Percentiles rank a stretch among this genome's conserved stretches.
Conservation (phyloP, 352 stramenopile genomes). For the Pythium dissotocum region DNA sequence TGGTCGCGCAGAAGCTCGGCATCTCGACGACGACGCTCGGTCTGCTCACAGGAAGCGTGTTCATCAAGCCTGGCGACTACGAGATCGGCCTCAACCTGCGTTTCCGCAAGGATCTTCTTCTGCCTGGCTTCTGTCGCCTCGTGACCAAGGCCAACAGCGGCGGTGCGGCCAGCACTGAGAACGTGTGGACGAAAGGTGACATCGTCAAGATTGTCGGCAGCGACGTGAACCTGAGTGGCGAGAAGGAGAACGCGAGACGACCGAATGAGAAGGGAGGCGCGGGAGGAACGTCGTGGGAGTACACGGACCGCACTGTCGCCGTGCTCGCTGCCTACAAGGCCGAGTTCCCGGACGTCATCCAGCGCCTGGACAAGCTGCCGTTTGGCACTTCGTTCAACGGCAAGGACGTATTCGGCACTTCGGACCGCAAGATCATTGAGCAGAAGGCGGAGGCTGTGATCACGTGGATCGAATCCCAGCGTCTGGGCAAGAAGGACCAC, state of each 20-base stretch:
- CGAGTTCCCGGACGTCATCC: conserved; percentile 93
- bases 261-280: conserved; percentile 17
- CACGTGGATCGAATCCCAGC: conserved; percentile 92
- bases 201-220: conserved; percentile 93
- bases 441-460: conserved; percentile 79
- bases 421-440: conserved; percentile 53
- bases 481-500: conserved; percentile 83
- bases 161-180: conserved; percentile 31
- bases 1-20: conserved; percentile 89
- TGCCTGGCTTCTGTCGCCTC: conserved; percentile 93
- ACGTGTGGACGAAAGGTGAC: conserved; percentile 90
- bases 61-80: conserved; percentile 90
- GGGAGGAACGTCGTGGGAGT: conserved; percentile 91
- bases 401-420: conserved; percentile 85
- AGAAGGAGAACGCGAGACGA: conserved; percentile 34
- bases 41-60: conserved; percentile 92
- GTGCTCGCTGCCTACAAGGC: conserved; percentile 93
- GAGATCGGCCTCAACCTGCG: conserved; percentile 90
- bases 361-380: conserved; percentile 80
- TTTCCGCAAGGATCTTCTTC: conserved; percentile 79
- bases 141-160: conserved; percentile 32
- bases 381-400: conserved; percentile 90
- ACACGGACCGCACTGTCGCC: conserved; percentile 93
- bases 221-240: conserved; percentile 37
- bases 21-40: conserved; percentile 92